A percentile compares a stretch with the other conserved stretches of the same genome.
Conservation (phyloP, 2,329 filamentous ascomycete species). For the Ambrosiella beaveri region DNA sequence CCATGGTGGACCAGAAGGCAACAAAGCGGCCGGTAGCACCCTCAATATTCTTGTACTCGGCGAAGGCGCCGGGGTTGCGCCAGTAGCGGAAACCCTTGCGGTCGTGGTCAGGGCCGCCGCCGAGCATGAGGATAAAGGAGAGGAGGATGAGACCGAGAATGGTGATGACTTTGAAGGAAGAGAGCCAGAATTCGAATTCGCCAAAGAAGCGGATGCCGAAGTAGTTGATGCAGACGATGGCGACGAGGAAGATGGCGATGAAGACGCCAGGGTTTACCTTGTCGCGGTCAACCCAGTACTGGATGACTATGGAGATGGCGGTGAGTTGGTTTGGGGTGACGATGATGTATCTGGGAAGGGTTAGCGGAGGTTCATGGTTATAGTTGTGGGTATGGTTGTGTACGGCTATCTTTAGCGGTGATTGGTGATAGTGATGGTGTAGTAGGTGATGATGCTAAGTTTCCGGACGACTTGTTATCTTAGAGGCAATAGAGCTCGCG, state of each 20-base stretch:
- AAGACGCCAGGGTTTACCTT: constrained; percentile 61
- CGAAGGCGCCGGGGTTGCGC: constrained; percentile 41
- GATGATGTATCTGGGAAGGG: constrained; percentile 58
- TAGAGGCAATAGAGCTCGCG: background rate
- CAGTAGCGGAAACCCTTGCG: constrained; percentile 50
- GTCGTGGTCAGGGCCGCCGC: constrained; percentile 46
- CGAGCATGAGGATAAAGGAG: constrained; percentile 43
- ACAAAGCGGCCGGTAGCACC: constrained; percentile 36
- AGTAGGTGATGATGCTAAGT: background rate
- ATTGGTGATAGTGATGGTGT: background rate
- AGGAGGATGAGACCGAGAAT: constrained; percentile 50
- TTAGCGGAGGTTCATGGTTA: background rate
- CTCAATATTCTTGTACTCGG: constrained; percentile 24
- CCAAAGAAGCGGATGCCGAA: constrained; percentile 53
- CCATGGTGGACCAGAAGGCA: constrained; percentile 52
- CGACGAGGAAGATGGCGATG: constrained; percentile 52
- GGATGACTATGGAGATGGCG: constrained; percentile 60
- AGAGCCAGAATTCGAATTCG: constrained; percentile 45
- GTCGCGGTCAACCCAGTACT: constrained; percentile 53
- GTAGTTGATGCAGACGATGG: constrained; percentile 49
- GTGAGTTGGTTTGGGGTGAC: constrained; percentile 73
- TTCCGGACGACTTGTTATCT: background rate
- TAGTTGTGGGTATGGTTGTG: background rate
- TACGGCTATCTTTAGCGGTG: background rate
- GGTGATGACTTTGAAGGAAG: constrained; percentile 50